Percentiles rank a stretch among this genome's conserved stretches.
phyloP scores from a whole-genome alignment of 306 rosid species.

The Lotus japonicus region DNA sequence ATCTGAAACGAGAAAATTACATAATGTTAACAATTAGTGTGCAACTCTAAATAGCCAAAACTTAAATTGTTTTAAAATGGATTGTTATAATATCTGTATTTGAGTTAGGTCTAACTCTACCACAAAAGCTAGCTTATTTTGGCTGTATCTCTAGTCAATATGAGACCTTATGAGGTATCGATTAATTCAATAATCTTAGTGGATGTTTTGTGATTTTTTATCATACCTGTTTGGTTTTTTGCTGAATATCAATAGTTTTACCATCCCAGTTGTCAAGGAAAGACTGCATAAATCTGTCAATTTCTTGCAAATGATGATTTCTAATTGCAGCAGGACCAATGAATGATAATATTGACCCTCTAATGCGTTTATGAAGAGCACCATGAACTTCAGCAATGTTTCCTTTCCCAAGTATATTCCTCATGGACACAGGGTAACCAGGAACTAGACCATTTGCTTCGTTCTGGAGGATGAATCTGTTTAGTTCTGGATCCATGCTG shows the following conservation, averaged over 20 bases:
- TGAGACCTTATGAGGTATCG: no score
- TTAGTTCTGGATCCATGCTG: conserved; percentile 63
- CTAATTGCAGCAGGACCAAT: conserved; percentile 43
- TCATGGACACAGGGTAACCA: conserved; percentile 82
- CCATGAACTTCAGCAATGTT: conserved; percentile 85
- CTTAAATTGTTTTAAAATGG: no score
- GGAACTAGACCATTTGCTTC: conserved; percentile 70
- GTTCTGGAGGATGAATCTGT: conserved; percentile 59
- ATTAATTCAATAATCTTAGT: background rate
- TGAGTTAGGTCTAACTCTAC: no score
- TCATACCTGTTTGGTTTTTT: conserved; percentile 59
- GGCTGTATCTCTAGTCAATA: no score
- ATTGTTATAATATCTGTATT: no score
- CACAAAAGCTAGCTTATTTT: no score
- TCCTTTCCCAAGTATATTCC: conserved; percentile 47
- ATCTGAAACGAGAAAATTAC: conserved; percentile 31
- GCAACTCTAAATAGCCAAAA: no score
- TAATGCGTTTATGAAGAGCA: conserved; percentile 49
- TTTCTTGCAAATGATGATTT: conserved; percentile 42
- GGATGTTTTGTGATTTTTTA: background rate
- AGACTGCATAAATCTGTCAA: conserved; percentile 50
- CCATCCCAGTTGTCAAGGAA: conserved; percentile 50
- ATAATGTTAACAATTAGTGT: background rate
- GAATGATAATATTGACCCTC: conserved; percentile 54
- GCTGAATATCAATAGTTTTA: conserved; percentile 57